Conservation (phyloP, 257 asterid genomes). For the Cinchona pubescens region DNA sequence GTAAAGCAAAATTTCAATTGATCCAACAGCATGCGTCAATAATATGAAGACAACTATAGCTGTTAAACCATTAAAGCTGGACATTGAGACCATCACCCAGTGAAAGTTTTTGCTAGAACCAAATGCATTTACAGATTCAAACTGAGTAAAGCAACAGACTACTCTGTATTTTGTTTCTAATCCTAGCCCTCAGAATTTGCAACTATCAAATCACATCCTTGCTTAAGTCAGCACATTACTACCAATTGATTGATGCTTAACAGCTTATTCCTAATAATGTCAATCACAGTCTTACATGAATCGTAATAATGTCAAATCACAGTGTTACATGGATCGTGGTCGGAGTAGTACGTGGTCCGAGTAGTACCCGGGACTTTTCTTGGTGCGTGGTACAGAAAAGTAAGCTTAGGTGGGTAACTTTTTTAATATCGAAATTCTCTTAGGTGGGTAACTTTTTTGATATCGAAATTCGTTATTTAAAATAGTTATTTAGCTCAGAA, state of each 20-base stretch:
- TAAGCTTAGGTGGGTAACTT: too few species aligned
- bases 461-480: too few species aligned
- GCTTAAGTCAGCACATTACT: not conserved
- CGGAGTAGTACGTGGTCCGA: too few species aligned
- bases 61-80: not conserved
- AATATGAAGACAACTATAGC: not conserved
- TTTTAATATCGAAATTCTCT: too few species aligned
- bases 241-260: not conserved
- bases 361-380: too few species aligned
- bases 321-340: too few species aligned
- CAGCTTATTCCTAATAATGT: not conserved
- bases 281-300: too few species aligned
- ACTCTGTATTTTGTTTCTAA: not conserved
- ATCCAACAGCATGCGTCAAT: not conserved
- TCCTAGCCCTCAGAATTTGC: not conserved
- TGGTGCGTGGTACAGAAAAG: too few species aligned
- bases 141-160: not conserved
- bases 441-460: too few species aligned
- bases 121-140: not conserved
- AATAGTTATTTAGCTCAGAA: too few species aligned
- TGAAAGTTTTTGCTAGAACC: not conserved
- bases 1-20: not conserved
- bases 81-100: not conserved
- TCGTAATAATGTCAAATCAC: too few species aligned
- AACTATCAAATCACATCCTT: not conserved